Conservation (phyloP, 805 yeast species). For the Tetrapisispora phaffii region DNA sequence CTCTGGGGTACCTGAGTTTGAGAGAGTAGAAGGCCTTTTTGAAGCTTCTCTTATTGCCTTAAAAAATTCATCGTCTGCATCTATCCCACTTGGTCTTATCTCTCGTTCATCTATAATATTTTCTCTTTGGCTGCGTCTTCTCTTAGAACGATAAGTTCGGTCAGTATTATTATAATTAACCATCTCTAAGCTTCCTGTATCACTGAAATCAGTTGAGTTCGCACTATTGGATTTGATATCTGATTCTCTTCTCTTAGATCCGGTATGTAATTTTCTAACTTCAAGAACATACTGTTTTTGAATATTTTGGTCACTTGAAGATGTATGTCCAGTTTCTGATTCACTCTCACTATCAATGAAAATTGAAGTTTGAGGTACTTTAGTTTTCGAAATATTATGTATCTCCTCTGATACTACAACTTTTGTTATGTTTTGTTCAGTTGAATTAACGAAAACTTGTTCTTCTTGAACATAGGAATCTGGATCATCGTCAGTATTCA, state of each 20-base stretch:
- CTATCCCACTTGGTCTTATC: not conserved
- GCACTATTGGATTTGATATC: not conserved
- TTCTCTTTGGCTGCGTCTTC: not conserved
- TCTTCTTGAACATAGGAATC: not conserved
- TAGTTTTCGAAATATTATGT: too few species aligned
- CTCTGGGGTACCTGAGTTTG: slow-evolving; percentile 7
- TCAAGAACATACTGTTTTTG: not conserved
- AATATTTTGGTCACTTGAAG: not conserved
- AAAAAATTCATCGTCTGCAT: slow-evolving; percentile 22
- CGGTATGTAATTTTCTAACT: not conserved
- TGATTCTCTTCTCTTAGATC: not conserved
- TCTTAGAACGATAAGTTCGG: not conserved
- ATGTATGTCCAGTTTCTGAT: not conserved
- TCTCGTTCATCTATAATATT: slow-evolving; percentile 1
- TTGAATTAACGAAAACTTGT: not conserved
- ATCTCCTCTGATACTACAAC: not conserved
- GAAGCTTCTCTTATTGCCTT: slow-evolving; percentile 14
- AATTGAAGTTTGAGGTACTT: not conserved
- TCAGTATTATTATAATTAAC: not conserved
- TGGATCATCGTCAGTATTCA: slow-evolving; percentile 6
- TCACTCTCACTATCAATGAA: not conserved
- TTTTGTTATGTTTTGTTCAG: not conserved
- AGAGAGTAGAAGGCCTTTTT: slow-evolving; percentile 3
- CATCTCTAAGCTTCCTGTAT: not conserved
- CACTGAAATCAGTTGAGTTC: not conserved